Evolutionary conservation across 2,329 filamentous ascomycete genomes (phyloP).

Genomic region (Colletotrichum coccodes): DNA sequence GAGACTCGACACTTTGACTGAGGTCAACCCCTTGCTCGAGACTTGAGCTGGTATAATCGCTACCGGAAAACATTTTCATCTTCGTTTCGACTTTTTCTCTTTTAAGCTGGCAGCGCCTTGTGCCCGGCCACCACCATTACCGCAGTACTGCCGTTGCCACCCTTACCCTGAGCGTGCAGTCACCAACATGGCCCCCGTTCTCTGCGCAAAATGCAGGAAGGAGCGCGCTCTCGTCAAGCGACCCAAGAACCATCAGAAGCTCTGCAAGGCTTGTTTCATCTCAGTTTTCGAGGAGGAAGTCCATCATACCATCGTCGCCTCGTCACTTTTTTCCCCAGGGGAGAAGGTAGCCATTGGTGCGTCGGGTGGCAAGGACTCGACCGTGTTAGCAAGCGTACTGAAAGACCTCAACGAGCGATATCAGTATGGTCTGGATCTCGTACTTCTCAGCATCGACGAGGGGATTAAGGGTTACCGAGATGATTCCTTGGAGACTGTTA

Average conservation of each 20-base stretch:
- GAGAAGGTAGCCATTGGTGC: constrained; percentile 95
- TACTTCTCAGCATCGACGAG: constrained; percentile 93
- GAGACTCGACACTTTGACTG: background rate
- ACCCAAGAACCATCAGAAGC: constrained; percentile 93
- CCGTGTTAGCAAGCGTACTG: constrained; percentile 91
- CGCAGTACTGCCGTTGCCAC: background rate
- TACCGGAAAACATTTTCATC: background rate
- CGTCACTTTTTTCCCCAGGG: constrained; percentile 82
- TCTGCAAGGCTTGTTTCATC: constrained; percentile 92
- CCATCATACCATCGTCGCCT: constrained; percentile 88
- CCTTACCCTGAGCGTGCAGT: background rate
- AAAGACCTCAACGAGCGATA: constrained; percentile 94
- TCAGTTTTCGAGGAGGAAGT: constrained; percentile 90
- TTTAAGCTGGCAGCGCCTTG: background rate
- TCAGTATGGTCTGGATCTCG: constrained; percentile 84
- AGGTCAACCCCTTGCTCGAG: background rate
- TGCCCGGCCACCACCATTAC: background rate
- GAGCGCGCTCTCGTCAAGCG: constrained; percentile 89
- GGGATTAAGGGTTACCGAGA: constrained; percentile 97
- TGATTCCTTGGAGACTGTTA: constrained; percentile 95
- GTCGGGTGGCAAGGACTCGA: constrained; percentile 97
- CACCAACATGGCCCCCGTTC: constrained; percentile 79
- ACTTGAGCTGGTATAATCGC: too few species aligned
- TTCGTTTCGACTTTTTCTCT: too few species aligned
- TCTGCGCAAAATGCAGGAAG: constrained; percentile 80